Evolutionary conservation across 805 yeast genomes (phyloP).

Genomic region (Saturnispora quitensis): DNA sequence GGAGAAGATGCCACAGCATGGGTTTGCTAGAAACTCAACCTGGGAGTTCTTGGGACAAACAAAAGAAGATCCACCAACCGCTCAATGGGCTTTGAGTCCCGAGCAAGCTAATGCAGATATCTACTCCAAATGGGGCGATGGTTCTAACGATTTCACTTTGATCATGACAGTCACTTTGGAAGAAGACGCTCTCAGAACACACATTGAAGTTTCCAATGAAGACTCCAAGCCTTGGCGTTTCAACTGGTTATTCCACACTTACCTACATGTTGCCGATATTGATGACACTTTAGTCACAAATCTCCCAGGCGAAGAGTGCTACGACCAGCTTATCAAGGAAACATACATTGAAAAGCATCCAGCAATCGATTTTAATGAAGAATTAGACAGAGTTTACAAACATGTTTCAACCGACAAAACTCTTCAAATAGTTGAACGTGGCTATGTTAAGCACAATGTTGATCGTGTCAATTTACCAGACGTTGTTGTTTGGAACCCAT

Average conservation of each 20-base stretch:
- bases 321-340: constrained; percentile 64
- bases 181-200: constrained; percentile 50
- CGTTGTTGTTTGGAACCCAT: constrained; percentile 95
- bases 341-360: constrained; percentile 66
- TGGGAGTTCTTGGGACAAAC: constrained; percentile 96
- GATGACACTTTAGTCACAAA: constrained; percentile 72
- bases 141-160: constrained; percentile 64
- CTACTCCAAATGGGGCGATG: constrained; percentile 44
- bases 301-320: constrained; percentile 59
- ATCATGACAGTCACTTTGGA: constrained; percentile 58
- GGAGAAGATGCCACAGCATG: constrained; percentile 81
- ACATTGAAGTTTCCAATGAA: constrained; percentile 68
- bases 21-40: constrained; percentile 80
- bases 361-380: constrained; percentile 61
- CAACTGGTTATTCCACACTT: constrained; percentile 94
- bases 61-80: constrained; percentile 58
- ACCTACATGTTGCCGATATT: constrained; percentile 66
- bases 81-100: constrained; percentile 87
- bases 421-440: constrained; percentile 62
- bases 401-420: constrained; percentile 44
- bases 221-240: constrained; percentile 63
- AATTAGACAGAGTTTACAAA: constrained; percentile 78
- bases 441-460: constrained; percentile 62
- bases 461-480: constrained; percentile 50
- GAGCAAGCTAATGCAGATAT: constrained; percentile 64